Base-by-base conservation (phyloP, 2,329 filamentous ascomycete species). In the Hawksworthiomyces lignivorus region DNA sequence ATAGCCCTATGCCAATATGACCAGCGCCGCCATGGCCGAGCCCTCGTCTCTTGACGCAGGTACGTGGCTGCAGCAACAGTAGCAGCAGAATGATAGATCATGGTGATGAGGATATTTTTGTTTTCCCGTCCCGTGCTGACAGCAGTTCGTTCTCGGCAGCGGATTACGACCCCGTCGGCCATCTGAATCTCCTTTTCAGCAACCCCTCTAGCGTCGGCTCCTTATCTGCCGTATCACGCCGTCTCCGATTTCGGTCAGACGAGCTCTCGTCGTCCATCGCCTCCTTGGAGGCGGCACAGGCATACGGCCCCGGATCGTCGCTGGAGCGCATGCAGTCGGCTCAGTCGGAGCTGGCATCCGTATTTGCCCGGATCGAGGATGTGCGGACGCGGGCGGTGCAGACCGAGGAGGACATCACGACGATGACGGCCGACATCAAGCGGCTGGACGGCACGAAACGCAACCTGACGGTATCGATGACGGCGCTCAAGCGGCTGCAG, bases 401-500 rank as follows among this genome's bases (percentile, higher is more conserved):
- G 69, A 97, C 92, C 17, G 92, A 98, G 64, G 83, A 88, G 60
- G 84, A 89, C 51, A 98, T 98, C 58, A 96, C 90, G 35, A 88
- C 88, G 52, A 98, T 98, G 92, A 98, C 92, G 47, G 88, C 92
- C 45, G 92, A 98, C 58, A 98, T 98, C 62, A 98, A 98, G 69
- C 82, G 90, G 52, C 74, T 98, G 50, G 92, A 98, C 64, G 86
- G 85, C 62, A 96, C 92, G 28, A 98, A 98, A 70, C 84, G 84
- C 62, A 98, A 98, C 63, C 73, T 98, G 48, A 96, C 92, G 9
- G 73, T 94, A 41, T 96, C 88, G 51, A 98, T 98, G 92, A 98
- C 92, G 32, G 90, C 90, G 18, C 70, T 98, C 56, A 98, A 98
- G 69, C 77, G 92, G 35, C 73, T 98, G 54, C 92, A 98, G 71